A percentile compares a stretch with the other conserved stretches of the same genome.
These are phyloP conservation scores for Limonium bicolor DNA, from an alignment of 148 eudicot genomes.

Conservation along the genomic window DNA sequence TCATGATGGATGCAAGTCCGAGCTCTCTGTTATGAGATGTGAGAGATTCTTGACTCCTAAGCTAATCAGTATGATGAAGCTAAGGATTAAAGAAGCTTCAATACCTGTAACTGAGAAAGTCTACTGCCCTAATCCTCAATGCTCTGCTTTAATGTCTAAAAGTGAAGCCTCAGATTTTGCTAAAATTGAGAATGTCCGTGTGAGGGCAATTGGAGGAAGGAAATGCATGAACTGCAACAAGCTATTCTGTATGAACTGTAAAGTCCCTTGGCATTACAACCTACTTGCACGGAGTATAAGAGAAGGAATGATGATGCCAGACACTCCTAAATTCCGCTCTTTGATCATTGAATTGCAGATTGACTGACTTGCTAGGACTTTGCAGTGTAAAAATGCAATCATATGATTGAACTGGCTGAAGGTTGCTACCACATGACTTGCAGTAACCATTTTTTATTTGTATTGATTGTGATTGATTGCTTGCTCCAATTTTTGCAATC, in stretches of 20 bases:
- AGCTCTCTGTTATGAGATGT: conserved; percentile 31
- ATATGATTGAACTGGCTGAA: conserved; percentile 32
- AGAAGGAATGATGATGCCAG: too few species aligned
- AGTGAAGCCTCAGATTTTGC: conserved; percentile 12
- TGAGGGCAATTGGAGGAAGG: conserved; percentile 4
- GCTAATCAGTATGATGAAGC: conserved; percentile 15
- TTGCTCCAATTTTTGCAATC: background rate
- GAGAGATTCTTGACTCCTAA: conserved; percentile 12
- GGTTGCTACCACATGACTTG: conserved; percentile 50
- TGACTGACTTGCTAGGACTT: conserved; percentile 2
- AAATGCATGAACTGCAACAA: conserved; percentile 24
- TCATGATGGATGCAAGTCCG: conserved; percentile 40
- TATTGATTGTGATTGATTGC: background rate
- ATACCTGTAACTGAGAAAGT: conserved; percentile 24
- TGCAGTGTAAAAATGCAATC: conserved; percentile 40
- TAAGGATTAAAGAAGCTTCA: conserved; percentile 25
- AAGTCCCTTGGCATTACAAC: conserved; percentile 29
- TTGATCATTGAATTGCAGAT: too few species aligned
- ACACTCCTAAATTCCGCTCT: too few species aligned
- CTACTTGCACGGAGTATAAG: conserved; percentile 15
- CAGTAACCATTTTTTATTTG: conserved; percentile 7
- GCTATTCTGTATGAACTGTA: conserved; percentile 29
- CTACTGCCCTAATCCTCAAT: conserved; percentile 34
- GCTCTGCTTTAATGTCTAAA: conserved; percentile 29
- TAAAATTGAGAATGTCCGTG: conserved; percentile 1